A percentile compares a stretch with the other conserved stretches of the same genome.
Conservation (phyloP, 2,329 filamentous ascomycete species). For the Ophiostoma triangulosporum region DNA sequence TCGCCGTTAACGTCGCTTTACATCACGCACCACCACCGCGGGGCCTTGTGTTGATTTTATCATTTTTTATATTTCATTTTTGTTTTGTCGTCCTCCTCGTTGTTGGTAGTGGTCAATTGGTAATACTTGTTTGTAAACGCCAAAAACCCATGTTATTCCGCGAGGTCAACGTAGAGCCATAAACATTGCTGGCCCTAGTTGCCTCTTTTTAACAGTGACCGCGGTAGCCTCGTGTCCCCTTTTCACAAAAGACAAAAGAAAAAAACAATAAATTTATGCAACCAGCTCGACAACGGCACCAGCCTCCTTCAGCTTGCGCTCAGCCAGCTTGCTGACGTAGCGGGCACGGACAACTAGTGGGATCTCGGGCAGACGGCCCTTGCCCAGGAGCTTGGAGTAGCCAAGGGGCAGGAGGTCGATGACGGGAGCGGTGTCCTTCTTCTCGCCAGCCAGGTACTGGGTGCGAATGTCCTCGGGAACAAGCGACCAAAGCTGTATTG, state of each 20-base stretch:
- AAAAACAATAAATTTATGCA: constrained; percentile 43
- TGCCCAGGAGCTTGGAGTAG: constrained; percentile 97
- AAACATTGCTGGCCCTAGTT: background rate
- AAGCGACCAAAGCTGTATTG: constrained; percentile 73
- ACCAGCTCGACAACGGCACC: constrained; percentile 94
- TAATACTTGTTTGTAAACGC: constrained; percentile 1
- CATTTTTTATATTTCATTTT: background rate
- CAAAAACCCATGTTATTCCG: constrained; percentile 2
- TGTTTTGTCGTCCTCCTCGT: background rate
- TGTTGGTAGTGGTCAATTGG: constrained; percentile 2
- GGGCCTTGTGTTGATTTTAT: background rate
- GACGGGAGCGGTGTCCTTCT: constrained; percentile 88
- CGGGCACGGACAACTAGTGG: constrained; percentile 89
- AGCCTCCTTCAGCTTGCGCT: constrained; percentile 98
- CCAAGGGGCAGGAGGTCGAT: constrained; percentile 94
- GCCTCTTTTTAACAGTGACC: background rate
- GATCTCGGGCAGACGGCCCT: constrained; percentile 87
- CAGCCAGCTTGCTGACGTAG: constrained; percentile 90
- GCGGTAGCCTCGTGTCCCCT: background rate
- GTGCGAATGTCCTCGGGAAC: constrained; percentile 88
- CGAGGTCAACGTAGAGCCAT: background rate
- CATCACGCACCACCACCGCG: background rate
- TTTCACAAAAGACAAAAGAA: constrained; percentile 1
- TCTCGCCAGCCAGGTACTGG: constrained; percentile 66
- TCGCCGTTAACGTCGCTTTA: background rate